Base-by-base conservation (phyloP, 1,284 basidiomycete genomes). In the Fomitopsis schrenkii region DNA sequence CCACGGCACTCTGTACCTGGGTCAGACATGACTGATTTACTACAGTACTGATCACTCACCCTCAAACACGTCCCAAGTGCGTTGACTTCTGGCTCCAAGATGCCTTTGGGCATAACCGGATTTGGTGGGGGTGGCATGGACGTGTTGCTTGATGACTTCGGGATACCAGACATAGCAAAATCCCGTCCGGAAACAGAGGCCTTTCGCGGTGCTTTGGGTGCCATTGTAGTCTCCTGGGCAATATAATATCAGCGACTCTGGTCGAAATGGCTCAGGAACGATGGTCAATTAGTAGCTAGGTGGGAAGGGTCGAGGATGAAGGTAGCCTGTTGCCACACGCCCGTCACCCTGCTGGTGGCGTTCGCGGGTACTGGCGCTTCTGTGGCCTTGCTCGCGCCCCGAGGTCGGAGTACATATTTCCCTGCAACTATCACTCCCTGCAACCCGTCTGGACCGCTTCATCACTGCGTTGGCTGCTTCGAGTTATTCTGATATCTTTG, bases 31-130 rank as follows among this genome's bases (percentile, higher is more conserved):
- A n/a, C 19, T 40, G 15, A 3, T 14, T 12, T 15, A 5, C 14
- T 14, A 46, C 28, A 19, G 1, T 61, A 58, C 33, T 22, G 22
- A 30, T 12, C 14, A 61, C 74, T 63, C 63, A 83, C 89, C 77
- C 84, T 85, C 28, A 91, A 75, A 67, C 81, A 86, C 5, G 73
- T 71, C 4, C 78, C 75, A 44, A 92, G 71, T 0, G 84, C 85
- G 33, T 76, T 77, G 62, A 86, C 76, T 70, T 92, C 90, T 35
- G 82, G 79, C 55, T 88, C 85, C 8, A 92, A 72, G n/a, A 86
- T 80, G 10, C 76, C 76, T 61, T 71, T 71, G 12, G 78, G 77
- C 55, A 74, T 70, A 8, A 70, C 71, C 45, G 86, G 85, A 56
- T 71, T 69, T 10, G 85, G 84, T 0, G 87, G 87, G 15, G 87